Evolutionary conservation across 1,139 yeast species (phyloP).

Genomic region (Pichia sp.): DNA sequence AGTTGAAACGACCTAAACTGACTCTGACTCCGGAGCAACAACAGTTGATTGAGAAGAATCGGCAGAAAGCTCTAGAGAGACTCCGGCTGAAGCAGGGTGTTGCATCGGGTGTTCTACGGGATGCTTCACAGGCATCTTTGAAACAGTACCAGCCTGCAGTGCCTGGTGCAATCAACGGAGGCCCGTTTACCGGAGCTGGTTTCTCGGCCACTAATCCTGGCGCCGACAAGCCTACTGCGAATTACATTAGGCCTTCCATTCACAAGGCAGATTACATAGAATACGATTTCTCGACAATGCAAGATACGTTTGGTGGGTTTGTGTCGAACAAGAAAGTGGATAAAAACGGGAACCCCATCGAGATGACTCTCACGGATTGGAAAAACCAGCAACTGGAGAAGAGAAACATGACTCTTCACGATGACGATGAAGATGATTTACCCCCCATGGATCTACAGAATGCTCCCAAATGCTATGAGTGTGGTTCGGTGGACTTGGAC

Average conservation of each 20-base stretch:
- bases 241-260: constrained; percentile 39
- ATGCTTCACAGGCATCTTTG: constrained; percentile 29
- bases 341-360: constrained; percentile 29
- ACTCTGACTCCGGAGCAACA: constrained; percentile 51
- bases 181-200: too few relatives aligned
- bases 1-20: constrained; percentile 1
- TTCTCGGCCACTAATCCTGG: too few relatives aligned
- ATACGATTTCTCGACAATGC: constrained; percentile 85
- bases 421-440: constrained; percentile 43
- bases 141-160: constrained; percentile 9
- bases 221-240: constrained; percentile 1
- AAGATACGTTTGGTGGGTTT: constrained; percentile 85
- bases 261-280: constrained; percentile 76
- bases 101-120: constrained; percentile 31
- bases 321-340: constrained; percentile 40
- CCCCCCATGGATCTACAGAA: constrained; percentile 66
- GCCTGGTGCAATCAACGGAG: neutral
- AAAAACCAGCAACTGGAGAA: constrained; percentile 53
- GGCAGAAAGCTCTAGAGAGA: constrained; percentile 55
- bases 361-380: constrained; percentile 71
- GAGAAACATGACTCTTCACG: constrained; percentile 18
- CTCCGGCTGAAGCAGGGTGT: constrained; percentile 37
- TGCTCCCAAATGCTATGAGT: constrained; percentile 80
- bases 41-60: constrained; percentile 50
- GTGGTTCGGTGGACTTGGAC: constrained; percentile 76